phyloP scores from a whole-genome alignment of 2,329 filamentous ascomycete species.

The Rachicladosporium sp. region DNA sequence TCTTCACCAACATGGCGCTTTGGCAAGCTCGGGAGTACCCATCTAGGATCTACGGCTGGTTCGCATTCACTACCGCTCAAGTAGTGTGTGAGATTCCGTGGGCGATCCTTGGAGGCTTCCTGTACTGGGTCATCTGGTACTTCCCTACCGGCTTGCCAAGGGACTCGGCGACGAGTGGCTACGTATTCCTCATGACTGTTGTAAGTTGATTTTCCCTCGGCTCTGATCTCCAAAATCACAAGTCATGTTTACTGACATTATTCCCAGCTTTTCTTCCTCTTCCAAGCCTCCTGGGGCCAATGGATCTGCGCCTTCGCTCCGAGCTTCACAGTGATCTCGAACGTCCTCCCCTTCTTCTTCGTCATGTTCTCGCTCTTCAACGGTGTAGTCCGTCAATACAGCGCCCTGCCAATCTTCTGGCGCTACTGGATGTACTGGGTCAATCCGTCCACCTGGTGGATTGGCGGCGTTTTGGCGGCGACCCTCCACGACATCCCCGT shows the following conservation, averaged over 20 bases:
- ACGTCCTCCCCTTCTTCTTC: constrained; percentile 69
- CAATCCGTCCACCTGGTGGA: constrained; percentile 60
- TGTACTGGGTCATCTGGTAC: constrained; percentile 70
- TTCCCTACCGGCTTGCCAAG: constrained; percentile 59
- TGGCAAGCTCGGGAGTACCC: constrained; percentile 66
- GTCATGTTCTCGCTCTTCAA: constrained; percentile 67
- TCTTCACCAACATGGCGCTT: constrained; percentile 58
- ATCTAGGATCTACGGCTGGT: constrained; percentile 63
- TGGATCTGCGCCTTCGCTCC: constrained; percentile 78
- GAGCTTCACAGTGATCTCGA: constrained; percentile 64
- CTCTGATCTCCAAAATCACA: too few relatives aligned
- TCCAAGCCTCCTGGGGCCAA: constrained; percentile 64
- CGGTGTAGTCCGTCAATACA: constrained; percentile 60
- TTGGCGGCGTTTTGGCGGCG: constrained; percentile 55
- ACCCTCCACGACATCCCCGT: constrained; percentile 42
- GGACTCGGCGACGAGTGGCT: constrained; percentile 54
- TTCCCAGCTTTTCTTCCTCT: constrained; percentile 54
- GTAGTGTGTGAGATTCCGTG: constrained; percentile 61
- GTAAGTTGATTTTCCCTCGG: too few relatives aligned
- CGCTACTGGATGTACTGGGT: constrained; percentile 59
- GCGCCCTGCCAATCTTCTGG: constrained; percentile 56
- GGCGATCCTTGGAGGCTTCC: constrained; percentile 48
- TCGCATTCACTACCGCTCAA: constrained; percentile 63
- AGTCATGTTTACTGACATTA: too few relatives aligned
- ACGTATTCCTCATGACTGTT: constrained; percentile 65